Base-by-base conservation (phyloP, 2,329 filamentous ascomycete genomes). In the Fusarium verrucosum region DNA sequence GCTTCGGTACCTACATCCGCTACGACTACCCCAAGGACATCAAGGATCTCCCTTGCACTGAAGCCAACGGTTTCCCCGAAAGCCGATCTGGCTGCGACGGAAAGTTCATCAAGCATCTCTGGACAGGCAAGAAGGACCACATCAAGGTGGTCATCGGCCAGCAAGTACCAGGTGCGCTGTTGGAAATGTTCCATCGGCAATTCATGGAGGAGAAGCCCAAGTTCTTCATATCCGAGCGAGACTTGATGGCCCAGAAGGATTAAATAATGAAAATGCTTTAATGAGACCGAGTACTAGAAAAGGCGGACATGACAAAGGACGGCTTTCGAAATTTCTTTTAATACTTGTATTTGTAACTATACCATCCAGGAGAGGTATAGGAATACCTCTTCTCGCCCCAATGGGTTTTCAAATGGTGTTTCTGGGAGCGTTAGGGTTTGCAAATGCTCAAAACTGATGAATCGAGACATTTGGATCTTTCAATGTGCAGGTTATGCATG, bases 21-120 rank as follows among this genome's bases (percentile, higher is more conserved):
- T 81, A 81, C 70, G 76, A 79, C 52, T 80, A 75, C 57, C 72
- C 70, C 37, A 72, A 78, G 55, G 75, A 78, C 58, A 79, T 81
- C 63, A 74, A 73, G 62, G 74, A 75, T 59, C 74, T 81, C 9
- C 74, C 75, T 8, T 81, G 79, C 57, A 73, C 68, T 17, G 79
- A 81, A 53, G 79, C 79, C 64, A 81, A 81, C 68, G 79, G 79
- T 20, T 80, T 76, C 63, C 77, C 77, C 26, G 73, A 79, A 69
- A 76, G 74, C 47, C 63, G 70, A 20, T 72, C 73, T 9, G 76
- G 74, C 17, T 81, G 79, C 54, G 62, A 75, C 10, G 79, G 79
- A 32, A 73, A 72, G 36, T 78, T 81, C 52, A 76, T 81, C 57
- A 76, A 78, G 60, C 79, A 81, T 62, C 65, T 80, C 57, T 81